Conservation (phyloP, 2,329 filamentous ascomycete genomes). For the Monosporascus sp. region DNA sequence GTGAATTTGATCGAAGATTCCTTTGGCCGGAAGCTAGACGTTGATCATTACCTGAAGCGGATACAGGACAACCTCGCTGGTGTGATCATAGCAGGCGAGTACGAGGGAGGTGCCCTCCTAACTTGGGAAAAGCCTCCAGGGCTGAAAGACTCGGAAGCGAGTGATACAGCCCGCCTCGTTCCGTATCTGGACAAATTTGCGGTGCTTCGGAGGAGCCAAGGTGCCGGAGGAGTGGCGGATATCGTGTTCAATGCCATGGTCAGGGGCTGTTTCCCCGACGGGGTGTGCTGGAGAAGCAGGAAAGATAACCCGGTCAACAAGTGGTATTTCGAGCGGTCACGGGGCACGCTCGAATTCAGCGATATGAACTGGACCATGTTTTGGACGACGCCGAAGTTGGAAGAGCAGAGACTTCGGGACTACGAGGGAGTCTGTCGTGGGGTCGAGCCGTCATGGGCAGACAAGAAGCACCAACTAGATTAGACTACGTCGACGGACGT, state of each 20-base stretch:
- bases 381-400: constrained; percentile 75
- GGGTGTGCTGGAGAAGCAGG: constrained; percentile 88
- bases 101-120: constrained; percentile 89
- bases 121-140: constrained; percentile 82
- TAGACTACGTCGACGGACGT: constrained; percentile 22
- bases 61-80: constrained; percentile 78
- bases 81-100: constrained; percentile 90
- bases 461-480: constrained; percentile 53
- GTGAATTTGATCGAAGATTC: constrained; percentile 90
- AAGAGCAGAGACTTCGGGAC: constrained; percentile 52
- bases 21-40: constrained; percentile 78
- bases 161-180: constrained; percentile 60
- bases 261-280: constrained; percentile 76
- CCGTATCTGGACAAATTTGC: constrained; percentile 98
- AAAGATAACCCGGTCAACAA: constrained; percentile 95
- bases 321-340: constrained; percentile 94
- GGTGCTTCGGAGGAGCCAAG: constrained; percentile 81
- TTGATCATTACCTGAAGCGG: constrained; percentile 75
- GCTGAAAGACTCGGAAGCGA: constrained; percentile 47
- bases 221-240: constrained; percentile 87
- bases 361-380: constrained; percentile 97
- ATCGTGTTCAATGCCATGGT: constrained; percentile 97
- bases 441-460: constrained; percentile 59
- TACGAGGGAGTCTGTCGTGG: constrained; percentile 70
- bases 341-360: constrained; percentile 74